Base-by-base conservation (phyloP, 257 asterid species). In the Jacaranda copaia region DNA sequence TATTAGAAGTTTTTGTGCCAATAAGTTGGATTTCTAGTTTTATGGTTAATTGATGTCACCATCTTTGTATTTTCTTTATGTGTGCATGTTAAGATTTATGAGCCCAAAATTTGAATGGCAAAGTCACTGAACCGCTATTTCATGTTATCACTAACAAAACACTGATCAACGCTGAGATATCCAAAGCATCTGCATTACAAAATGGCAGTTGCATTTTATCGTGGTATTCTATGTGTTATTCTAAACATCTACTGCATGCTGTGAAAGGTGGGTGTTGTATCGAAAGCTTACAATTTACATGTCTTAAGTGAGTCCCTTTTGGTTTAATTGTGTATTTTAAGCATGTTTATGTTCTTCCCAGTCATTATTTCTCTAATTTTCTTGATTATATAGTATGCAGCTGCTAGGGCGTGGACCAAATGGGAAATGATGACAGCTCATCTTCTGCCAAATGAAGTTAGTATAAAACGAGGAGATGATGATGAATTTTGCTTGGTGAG, bases 341-440 rank as follows among this genome's bases (percentile, higher is more conserved):
- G 55, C 11, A 5, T 67, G 63, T 43, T 51, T 70, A 7, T 67
- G 38, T 20, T 74, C 51, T 68, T 25, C 35, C 38, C 10, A 35
- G 74, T 74, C n/a, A 36, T 72, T 69, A 14, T 67, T 78, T 36
- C 39, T 73, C 82, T 80, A 73, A 81, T 73, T 52, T 53, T 79
- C 59, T 79, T 52, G 38, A 72, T 77, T 52, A 39, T 83, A 76
- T 75, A 95, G 99, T 85, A 82, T 86, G 96, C 96, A 80, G 99
- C 99, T 51, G 94, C 99, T 39, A 86, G 93, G 80, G 99, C 89
- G 66, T 95, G 99, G 99, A 95, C 99, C 82, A 95, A 82, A 82
- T 94, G 98, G 98, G 98, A 94, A 89, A 88, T 93, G 98, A 82
- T 87, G 97, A 93, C 99, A 15, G 94, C 98, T 75, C 96, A 94